Evolutionary conservation across 306 rosid species (phyloP), one percentile per base, ranked within the genome.

Genomic region (Trifolium pratense): DNA sequence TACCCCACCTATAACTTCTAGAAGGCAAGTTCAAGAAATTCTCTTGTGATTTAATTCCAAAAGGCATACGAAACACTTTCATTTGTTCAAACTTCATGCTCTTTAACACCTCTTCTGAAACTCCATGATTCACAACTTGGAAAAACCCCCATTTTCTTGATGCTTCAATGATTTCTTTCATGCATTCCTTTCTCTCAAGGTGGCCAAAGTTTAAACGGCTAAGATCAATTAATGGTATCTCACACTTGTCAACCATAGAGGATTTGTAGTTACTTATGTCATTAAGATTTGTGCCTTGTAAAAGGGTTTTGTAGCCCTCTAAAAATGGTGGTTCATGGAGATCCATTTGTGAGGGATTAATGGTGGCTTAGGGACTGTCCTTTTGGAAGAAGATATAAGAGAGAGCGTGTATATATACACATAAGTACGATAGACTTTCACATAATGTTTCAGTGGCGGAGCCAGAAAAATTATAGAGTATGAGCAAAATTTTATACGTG

Each of bases 81-180:
- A 17, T 78, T 70, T 84, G 85, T 78, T 88, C 90, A 37, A 26
- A 20, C 71, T 51, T 21, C 74, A 92, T 48, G 45, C 36, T 82
- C 48, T 77, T 72, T 15, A 88, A 78, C 26, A 64, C 34, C 43
- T 84, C 78, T 49, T 79, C 78, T 7, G 88, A 36, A 73, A 89
- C 39, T 32, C 96, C 94, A 74, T 92, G 97, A 68, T 89, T 89
- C 23, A 85, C 74, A 57, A 89, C 79, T 71, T 88, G 93, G 58
- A 92, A 92, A 66, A 92, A 84, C 37, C 97, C 97, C 93, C 92
- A 88, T 7, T 63, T 66, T 12, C 40, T 82, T 1, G 93, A 88
- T 0, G 96, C 97, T 66, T 69, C 77, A 17, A 16, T 85, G 17
- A 92, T 90, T 53, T 89, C 83, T 9, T 43, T 57, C 62, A 80